Percentiles rank a stretch among this genome's conserved stretches.
Evolutionary conservation across 306 rosid species (phyloP).

Genomic region (Corylus americana): DNA sequence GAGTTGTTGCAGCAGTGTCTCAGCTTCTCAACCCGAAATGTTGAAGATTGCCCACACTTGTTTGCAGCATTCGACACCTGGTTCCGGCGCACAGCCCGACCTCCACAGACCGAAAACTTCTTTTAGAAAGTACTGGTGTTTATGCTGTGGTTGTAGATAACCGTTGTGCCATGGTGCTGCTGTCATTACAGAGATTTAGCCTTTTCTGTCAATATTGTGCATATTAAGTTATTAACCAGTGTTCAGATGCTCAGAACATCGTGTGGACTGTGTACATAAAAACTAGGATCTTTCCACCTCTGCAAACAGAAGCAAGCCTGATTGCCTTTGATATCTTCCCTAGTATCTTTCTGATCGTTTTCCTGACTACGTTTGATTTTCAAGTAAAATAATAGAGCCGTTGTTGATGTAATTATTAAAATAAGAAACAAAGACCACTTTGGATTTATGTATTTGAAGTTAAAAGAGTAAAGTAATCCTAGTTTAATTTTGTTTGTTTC

Average conservation of each 20-base stretch:
- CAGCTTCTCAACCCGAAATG: constrained; percentile 76
- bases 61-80: constrained; percentile 84
- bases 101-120: constrained; percentile 35
- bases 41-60: constrained; percentile 90
- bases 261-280: constrained; percentile 29
- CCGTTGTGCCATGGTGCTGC: neutral
- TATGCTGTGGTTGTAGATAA: constrained; percentile 1
- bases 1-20: constrained; percentile 86
- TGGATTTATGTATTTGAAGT: too few relatives aligned
- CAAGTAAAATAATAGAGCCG: too few relatives aligned
- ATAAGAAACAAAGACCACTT: too few relatives aligned
- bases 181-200: constrained; percentile 8
- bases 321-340: neutral
- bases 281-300: neutral
- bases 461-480: too few relatives aligned
- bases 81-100: constrained; percentile 79
- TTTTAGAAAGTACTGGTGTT: constrained; percentile 16
- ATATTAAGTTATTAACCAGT: constrained; percentile 11
- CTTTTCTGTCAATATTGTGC: constrained; percentile 41
- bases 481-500: too few relatives aligned
- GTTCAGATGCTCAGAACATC: constrained; percentile 24
- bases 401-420: too few relatives aligned
- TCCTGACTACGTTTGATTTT: neutral
- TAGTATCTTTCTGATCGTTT: neutral
- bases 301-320: neutral